Evolutionary conservation across 495 filamentous ascomycete species (phyloP), one percentile per base, ranked within the genome.

Genomic region (Neurospora tetraspora): DNA sequence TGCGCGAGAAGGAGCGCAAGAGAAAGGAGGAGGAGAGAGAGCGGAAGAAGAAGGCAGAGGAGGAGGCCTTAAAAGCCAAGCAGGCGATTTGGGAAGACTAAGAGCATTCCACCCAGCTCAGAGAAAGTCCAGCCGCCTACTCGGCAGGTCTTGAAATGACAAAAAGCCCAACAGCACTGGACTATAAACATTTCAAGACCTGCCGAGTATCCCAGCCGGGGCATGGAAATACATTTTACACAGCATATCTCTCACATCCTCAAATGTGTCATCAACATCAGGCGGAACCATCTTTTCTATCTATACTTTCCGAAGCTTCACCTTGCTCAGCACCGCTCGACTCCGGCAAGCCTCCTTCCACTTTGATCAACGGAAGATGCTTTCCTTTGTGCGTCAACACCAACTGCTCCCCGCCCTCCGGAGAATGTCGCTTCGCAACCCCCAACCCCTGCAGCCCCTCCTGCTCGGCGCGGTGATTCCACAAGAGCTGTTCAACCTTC

Each of bases 1-100:
- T 94, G 69, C 91, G 91, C 79, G 93, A 96, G 82, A 93, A 93
- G 83, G 94, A 97, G 85, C 88, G 88, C 72, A 93, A 89, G 84
- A 85, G 88, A 76, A 82, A 90, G 73, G 92, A 97, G 77, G 85
- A 85, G 74, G 93, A 93, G 81, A 88, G 86, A 76, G 91, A 91
- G 75, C 89, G 84, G 74, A 85, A 86, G 79, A 87, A 83, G 74
- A 86, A 84, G 79, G 87, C 86, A 69, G 86, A 87, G 79, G 88
- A 90, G 79, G 91, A 93, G 80, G 87, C 85, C 61, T 91, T 94
- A 81, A 87, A 83, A 80, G 88, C 88, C 39, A 95, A 89, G 83
- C 86, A 84, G 72, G 90, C 91, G 27, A 86, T 97, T 59, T 97
- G 95, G 96, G 90, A 94, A 65, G 91, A 91, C 79, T 97, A 82